Conservation (phyloP, 208 protist genomes). For the Endotrypanum monterogeii region DNA sequence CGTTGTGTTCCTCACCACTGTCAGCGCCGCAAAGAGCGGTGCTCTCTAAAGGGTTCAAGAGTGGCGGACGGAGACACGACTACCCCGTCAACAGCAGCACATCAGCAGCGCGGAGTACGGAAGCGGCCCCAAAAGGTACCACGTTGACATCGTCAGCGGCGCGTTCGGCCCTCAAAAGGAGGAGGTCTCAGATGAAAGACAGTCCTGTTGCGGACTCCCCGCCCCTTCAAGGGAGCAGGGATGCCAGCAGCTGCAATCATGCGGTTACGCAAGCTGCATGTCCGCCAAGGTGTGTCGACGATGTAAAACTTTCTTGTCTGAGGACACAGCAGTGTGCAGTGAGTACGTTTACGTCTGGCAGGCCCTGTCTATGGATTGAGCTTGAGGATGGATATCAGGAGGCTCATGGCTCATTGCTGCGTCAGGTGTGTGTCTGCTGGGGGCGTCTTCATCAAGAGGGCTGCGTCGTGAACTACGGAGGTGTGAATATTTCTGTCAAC, state of each 20-base stretch:
- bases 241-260: background rate
- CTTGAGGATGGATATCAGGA: conserved; percentile 18
- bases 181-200: background rate
- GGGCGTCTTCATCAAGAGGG: conserved; percentile 13
- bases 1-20: background rate
- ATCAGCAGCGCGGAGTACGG: background rate
- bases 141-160: background rate
- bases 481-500: background rate
- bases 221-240: background rate
- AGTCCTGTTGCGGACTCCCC: background rate
- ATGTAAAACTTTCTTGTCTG: background rate
- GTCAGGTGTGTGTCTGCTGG: conserved; percentile 33
- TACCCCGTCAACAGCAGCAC: background rate
- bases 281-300: background rate
- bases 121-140: background rate
- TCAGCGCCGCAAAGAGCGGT: background rate
- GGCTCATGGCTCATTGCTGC: conserved; percentile 17
- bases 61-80: background rate
- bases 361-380: conserved; percentile 30
- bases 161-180: background rate
- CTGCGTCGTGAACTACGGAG: background rate
- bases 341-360: background rate
- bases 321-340: conserved; percentile 12
- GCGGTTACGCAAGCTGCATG: background rate
- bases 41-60: background rate